A percentile compares a stretch with the other conserved stretches of the same genome.
These are phyloP conservation scores for Capsicum baccatum DNA, from an alignment of 257 asterid genomes.

Conservation along the genomic window DNA sequence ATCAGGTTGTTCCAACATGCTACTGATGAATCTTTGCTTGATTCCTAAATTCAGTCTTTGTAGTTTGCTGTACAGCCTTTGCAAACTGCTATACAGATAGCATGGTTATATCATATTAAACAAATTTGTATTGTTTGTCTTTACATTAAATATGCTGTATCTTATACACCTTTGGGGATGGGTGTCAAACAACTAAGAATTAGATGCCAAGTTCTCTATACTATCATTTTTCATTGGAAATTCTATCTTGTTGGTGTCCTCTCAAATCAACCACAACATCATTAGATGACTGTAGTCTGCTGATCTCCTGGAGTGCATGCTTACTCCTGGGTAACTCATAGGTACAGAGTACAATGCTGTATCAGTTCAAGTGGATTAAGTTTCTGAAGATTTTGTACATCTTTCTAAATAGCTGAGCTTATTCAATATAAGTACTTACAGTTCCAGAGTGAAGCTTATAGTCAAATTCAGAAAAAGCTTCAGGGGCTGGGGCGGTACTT, in stretches of 20 bases:
- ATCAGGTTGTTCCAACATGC: slow-evolving; percentile 7
- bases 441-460: slow-evolving; percentile 9
- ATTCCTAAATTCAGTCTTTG: slow-evolving; percentile 14
- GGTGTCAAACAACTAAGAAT: slow-evolving; percentile 15
- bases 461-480: not conserved
- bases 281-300: slow-evolving; percentile 20
- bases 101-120: not conserved
- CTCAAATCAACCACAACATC: slow-evolving; percentile 17
- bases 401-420: not conserved
- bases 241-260: slow-evolving; percentile 14
- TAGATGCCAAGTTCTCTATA: slow-evolving; percentile 21
- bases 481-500: slow-evolving; percentile 12
- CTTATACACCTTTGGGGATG: slow-evolving; percentile 11
- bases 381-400: not conserved
- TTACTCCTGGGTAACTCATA: slow-evolving; percentile 12
- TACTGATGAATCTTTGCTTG: not conserved
- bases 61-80: not conserved
- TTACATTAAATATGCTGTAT: not conserved
- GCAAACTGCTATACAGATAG: not conserved
- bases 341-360: not conserved
- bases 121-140: not conserved
- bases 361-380: slow-evolving; percentile 15
- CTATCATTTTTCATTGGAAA: slow-evolving; percentile 10
- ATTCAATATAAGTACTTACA: not conserved
- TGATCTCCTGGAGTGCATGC: not conserved